phyloP scores from a whole-genome alignment of 2,329 filamentous ascomycete genomes.

The Cladosporium sp. region DNA sequence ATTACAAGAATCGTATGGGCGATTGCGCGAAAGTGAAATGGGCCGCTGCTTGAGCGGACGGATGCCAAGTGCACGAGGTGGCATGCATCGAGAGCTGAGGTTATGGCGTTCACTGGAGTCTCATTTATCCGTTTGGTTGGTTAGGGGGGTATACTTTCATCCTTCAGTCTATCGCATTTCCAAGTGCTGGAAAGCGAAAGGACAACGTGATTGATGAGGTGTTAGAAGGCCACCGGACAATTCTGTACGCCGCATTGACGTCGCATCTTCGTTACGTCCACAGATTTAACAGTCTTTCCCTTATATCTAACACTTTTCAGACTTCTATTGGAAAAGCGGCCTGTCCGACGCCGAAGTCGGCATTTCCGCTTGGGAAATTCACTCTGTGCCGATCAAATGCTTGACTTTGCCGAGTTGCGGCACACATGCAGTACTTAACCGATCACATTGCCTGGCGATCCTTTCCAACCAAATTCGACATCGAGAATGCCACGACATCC shows the following conservation, averaged over 20 bases:
- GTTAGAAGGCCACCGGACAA: neutral
- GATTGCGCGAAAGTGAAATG: constrained; percentile 23
- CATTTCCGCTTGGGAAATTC: neutral
- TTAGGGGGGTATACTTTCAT: neutral
- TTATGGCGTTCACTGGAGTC: neutral
- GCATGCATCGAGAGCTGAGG: constrained; percentile 25
- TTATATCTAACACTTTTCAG: neutral
- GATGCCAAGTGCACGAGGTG: neutral
- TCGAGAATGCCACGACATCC: neutral
- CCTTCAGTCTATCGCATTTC: constrained; percentile 17
- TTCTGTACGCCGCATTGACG: neutral
- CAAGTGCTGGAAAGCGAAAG: constrained; percentile 27
- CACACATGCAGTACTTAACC: neutral
- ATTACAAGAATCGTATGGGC: constrained; percentile 27
- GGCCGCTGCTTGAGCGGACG: neutral
- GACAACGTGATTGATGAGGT: neutral
- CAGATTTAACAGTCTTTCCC: neutral
- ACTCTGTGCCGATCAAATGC: constrained; percentile 6
- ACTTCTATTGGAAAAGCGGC: neutral
- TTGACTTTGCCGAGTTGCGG: constrained; percentile 8
- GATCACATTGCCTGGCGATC: neutral
- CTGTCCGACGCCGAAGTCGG: neutral
- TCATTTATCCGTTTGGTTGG: constrained; percentile 6
- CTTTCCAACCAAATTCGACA: neutral
- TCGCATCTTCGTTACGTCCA: neutral